Base-by-base conservation (phyloP, 2,329 filamentous ascomycete species). In the Xylariaceae sp. region DNA sequence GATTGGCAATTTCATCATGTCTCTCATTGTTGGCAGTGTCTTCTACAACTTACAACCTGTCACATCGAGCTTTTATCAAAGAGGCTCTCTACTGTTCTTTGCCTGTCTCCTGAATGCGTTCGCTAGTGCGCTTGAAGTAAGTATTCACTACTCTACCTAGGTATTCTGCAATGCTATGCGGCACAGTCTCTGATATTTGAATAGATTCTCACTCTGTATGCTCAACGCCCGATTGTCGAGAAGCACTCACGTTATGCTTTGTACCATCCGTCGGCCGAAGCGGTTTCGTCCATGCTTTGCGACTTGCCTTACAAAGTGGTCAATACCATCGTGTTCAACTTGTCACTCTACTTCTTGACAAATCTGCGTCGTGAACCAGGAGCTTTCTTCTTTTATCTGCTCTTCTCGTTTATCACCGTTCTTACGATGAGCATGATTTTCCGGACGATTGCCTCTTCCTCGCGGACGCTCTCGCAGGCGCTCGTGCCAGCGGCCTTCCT, bases 221-320 rank as follows among this genome's bases (percentile, higher is more conserved):
- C 89, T 2, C 91, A 96, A 80, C 87, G 92, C 36, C 88, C 89
- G 1, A 96, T 96, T 62, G 90, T 97, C 54, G 90, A 96, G 67
- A 96, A 96, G 68, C 92, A 97, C 62, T 75, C 80, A 50, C 84
- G 88, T 52, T 96, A 96, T 67, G 90, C 91, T 16, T 78, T 96
- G 16, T 96, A 96, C 63, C 92, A 96, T 64, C 90, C 92, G 0
- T 91, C 88, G 10, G 88, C 90, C 14, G 91, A 97, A 76, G 89
- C 90, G n/a, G 79, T 90, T 53, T 84, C 89, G 0, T 94, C 89
- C 10, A 94, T 96, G 87, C 71, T 96, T 31, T 87, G 83, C 56
- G 92, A 97, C 62, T 73, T 96, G 71, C 92, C 92, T 0, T 90
- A 90, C 71, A 96, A 94, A 69, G 71, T 95, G 9, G 36, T 71